Conservation (phyloP, 257 asterid genomes). For the Mitragyna speciosa region DNA sequence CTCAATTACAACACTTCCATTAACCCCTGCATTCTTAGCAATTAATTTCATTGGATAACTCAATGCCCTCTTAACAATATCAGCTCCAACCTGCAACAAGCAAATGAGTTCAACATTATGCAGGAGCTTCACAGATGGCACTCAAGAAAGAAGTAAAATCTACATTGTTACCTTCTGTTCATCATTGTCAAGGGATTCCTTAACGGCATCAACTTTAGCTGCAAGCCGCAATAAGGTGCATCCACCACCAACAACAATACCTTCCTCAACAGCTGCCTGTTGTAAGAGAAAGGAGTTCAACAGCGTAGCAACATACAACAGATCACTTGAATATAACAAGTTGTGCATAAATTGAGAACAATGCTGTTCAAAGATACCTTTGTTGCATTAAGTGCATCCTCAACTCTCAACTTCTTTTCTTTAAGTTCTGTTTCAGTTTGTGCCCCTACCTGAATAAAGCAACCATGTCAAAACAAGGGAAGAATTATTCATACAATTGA, state of each 20-base stretch:
- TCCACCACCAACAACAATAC: constrained; percentile 77
- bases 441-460: constrained; percentile 40
- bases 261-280: constrained; percentile 76
- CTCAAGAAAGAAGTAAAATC: neutral
- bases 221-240: constrained; percentile 64
- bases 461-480: neutral
- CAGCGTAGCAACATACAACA: neutral
- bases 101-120: neutral
- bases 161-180: constrained; percentile 33
- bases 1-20: constrained; percentile 56
- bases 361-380: constrained; percentile 20
- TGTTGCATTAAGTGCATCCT: constrained; percentile 53
- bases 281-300: neutral
- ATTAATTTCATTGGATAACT: constrained; percentile 59
- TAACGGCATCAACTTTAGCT: constrained; percentile 48
- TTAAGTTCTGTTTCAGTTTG: constrained; percentile 50
- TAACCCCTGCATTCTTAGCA: constrained; percentile 62
- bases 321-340: too few species aligned
- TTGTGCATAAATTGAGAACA: neutral
- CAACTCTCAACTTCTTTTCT: constrained; percentile 45
- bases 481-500: neutral
- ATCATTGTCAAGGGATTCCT: constrained; percentile 52
- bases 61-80: constrained; percentile 56
- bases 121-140: neutral
- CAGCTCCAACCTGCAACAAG: constrained; percentile 56